Conservation (phyloP, 106 monocot species). For the Xerophyta viscosa region DNA sequence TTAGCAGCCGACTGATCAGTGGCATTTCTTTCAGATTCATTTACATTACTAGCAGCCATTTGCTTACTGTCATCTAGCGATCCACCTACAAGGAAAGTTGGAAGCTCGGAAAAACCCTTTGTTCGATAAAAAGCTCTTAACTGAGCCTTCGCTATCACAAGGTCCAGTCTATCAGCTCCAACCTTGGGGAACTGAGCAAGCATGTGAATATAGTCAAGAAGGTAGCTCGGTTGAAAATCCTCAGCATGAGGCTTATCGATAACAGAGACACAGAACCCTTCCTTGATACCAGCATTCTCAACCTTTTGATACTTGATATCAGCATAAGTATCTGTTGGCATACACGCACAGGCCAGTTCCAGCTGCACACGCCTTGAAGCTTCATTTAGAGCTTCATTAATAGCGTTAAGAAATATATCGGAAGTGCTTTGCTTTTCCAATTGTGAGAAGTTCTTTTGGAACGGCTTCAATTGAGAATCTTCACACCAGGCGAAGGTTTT, state of each 20-base stretch:
- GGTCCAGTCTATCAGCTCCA: conserved; percentile 30
- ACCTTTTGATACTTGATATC: conserved; percentile 36
- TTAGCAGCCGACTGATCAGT: conserved; percentile 8
- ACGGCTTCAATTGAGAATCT: conserved; percentile 50
- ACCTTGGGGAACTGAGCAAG: conserved; percentile 39
- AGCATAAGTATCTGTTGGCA: conserved; percentile 24
- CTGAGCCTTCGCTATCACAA: conserved; percentile 27
- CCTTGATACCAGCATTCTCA: conserved; percentile 50
- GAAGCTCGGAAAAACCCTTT: conserved; percentile 36
- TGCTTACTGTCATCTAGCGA: conserved; percentile 23
- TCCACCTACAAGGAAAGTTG: conserved; percentile 18
- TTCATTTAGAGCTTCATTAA: conserved; percentile 37
- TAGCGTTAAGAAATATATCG: conserved; percentile 43
- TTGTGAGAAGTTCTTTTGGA: conserved; percentile 35
- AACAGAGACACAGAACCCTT: conserved; percentile 13
- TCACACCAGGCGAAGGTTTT: conserved; percentile 90
- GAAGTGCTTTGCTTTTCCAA: conserved; percentile 61
- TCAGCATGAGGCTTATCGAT: conserved; percentile 16
- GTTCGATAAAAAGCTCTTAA: conserved; percentile 30
- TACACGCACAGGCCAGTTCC: conserved; percentile 48
- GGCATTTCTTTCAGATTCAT: background rate
- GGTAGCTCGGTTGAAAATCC: conserved; percentile 28
- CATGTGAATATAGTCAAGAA: conserved; percentile 36
- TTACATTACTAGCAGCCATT: background rate
- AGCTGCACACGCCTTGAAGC: conserved; percentile 50